Evolutionary conservation across 169 alveolate genomes (phyloP).

Genomic region (Eimeria acervulina): DNA sequence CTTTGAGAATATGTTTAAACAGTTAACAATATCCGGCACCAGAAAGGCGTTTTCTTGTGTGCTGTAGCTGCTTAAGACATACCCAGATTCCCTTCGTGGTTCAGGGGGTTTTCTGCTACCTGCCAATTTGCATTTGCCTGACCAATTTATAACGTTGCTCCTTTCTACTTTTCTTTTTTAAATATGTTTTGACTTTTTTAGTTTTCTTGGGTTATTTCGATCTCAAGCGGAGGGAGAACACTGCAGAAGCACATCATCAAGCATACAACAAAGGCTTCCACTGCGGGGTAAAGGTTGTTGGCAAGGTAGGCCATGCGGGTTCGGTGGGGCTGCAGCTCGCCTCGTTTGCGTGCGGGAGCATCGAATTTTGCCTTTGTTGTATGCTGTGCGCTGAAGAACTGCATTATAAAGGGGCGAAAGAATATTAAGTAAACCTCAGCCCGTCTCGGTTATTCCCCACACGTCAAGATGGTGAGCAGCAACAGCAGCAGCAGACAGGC

Average conservation of each 20-base stretch:
- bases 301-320: not conserved
- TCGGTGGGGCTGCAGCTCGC: constrained; percentile 54
- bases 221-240: too few relatives aligned
- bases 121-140: too few relatives aligned
- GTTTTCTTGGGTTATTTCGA: too few relatives aligned
- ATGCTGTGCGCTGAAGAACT: not conserved
- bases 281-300: constrained; percentile 70
- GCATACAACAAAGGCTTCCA: not conserved
- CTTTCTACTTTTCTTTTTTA: too few relatives aligned
- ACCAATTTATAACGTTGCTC: too few relatives aligned
- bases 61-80: too few relatives aligned
- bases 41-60: too few relatives aligned
- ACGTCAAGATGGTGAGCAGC: constrained; percentile 58
- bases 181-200: too few relatives aligned
- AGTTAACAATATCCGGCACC: too few relatives aligned
- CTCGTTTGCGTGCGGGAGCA: not conserved
- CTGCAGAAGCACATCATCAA: not conserved
- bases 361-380: not conserved
- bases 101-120: too few relatives aligned
- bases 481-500: not conserved
- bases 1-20: too few relatives aligned
- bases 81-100: too few relatives aligned
- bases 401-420: not conserved
- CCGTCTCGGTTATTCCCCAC: constrained; percentile 58
- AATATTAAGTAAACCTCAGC: not conserved